Evolutionary conservation across 2,329 filamentous ascomycete species (phyloP), one percentile per base, ranked within the genome.

Genomic region (Fusarium robinianum): DNA sequence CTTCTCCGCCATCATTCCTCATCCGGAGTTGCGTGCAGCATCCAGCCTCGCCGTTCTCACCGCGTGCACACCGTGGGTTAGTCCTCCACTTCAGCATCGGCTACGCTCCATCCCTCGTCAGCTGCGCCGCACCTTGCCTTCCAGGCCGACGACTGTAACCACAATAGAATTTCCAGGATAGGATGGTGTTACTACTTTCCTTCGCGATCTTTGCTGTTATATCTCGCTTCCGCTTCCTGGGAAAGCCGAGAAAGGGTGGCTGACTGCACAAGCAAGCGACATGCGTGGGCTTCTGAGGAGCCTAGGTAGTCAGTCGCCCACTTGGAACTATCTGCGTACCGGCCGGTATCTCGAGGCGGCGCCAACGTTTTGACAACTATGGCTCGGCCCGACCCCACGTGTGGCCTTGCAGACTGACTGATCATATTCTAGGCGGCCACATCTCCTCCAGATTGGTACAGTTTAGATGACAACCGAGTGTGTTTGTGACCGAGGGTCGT

Each of bases 381-480:
- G 57, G 54, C 59, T 60, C 59, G 59, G 59, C 57, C 59, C 59
- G 59, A 59, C 32, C 59, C 57, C 59, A 62, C 60, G 59, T 57
- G 57, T 52, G 38, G 55, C 36, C 51, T 51, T 56, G 53, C 55
- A 59, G 51, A 39, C 37, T 61, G 59, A 60, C 49, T 45, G 33
- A 37, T 62, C 59, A 59, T 18, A 45, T 61, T 49, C 30, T 29
- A 44, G 19, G 17, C 35, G 36, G 41, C 49, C 41, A 49, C 40
- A 35, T 52, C 47, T 43, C 39, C 45, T 42, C 33, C 43, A 31
- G 12, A 10, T 31, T 53, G 25, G 31, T 46, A 32, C 43, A 46
- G 47, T 57, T 53, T 43, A 31, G 36, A 22, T 34, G 41, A 35
- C 24, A 38, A 29, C 29, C 34, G 30, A 37, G 37, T 14, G 40